These are phyloP conservation scores for Neonectria sp. DNA, from an alignment of 2,329 filamentous ascomycete species.

Conservation along the genomic window DNA sequence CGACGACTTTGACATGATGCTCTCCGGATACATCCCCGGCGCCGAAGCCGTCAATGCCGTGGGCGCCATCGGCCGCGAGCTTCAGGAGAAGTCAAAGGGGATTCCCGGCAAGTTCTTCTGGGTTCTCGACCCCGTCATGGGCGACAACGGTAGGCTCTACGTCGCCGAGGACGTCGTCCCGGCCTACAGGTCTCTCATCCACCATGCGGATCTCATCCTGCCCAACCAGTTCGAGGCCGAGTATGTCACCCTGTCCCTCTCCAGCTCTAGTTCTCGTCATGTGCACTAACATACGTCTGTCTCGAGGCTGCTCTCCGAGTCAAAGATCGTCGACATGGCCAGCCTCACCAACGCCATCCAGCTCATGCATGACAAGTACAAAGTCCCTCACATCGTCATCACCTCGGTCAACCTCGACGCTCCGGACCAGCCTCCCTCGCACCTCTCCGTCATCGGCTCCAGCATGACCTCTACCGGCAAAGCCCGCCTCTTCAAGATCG, in stretches of 20 bases:
- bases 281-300: conserved; percentile 19
- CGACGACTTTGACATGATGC: conserved; percentile 92
- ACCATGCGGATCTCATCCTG: conserved; percentile 89
- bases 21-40: conserved; percentile 94
- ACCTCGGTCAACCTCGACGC: conserved; percentile 85
- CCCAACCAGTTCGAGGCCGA: conserved; percentile 99
- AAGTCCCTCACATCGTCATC: conserved; percentile 90
- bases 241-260: conserved; percentile 67
- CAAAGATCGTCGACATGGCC: conserved; percentile 82
- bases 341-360: conserved; percentile 83
- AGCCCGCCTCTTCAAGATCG: conserved; percentile 89
- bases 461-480: conserved; percentile 74
- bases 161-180: conserved; percentile 93
- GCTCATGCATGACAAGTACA: conserved; percentile 81
- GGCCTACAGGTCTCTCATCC: conserved; percentile 85
- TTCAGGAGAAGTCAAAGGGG: conserved; percentile 75
- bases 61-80: conserved; percentile 85
- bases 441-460: conserved; percentile 83
- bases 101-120: conserved; percentile 90
- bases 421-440: conserved; percentile 63
- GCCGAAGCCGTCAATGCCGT: conserved; percentile 88
- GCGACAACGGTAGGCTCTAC: conserved; percentile 92
- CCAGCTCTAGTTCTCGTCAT: background rate
- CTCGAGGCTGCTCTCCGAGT: conserved; percentile 83
- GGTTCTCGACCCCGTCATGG: conserved; percentile 99